Conservation (phyloP, 192 early-diverging fungal genomes). For the Backusella macrospora region DNA sequence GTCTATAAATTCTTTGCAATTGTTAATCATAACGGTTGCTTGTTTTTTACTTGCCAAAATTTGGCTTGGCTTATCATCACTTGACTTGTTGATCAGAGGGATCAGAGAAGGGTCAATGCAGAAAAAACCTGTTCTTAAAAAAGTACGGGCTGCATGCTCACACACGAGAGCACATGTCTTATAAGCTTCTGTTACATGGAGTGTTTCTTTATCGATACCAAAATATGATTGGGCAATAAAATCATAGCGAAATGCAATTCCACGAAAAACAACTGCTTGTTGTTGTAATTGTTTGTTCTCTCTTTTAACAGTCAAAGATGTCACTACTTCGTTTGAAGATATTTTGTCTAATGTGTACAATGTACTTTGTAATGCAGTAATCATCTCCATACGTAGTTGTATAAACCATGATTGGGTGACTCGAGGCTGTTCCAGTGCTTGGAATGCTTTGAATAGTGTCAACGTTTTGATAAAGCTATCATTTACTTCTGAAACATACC, state of each 20-base stretch:
- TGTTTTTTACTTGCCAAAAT: conserved; percentile 3
- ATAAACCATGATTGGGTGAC: conserved; percentile 24
- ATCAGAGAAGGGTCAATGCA: conserved; percentile 35
- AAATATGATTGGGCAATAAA: conserved; percentile 24
- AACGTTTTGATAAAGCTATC: conserved; percentile 18
- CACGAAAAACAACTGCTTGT: conserved; percentile 16
- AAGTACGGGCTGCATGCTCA: conserved; percentile 27
- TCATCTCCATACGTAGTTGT: conserved; percentile 34
- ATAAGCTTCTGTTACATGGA: conserved; percentile 23
- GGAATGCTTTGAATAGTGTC: conserved; percentile 27
- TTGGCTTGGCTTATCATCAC: background rate
- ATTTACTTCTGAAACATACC: conserved; percentile 3
- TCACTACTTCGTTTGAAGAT: background rate
- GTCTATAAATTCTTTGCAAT: conserved; percentile 9
- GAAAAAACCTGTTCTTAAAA: conserved; percentile 19
- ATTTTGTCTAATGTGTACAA: conserved; percentile 1
- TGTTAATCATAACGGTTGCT: background rate
- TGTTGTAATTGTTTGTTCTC: background rate
- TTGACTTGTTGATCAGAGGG: conserved; percentile 21
- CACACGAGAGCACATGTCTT: conserved; percentile 28
- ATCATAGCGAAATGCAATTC: conserved; percentile 29
- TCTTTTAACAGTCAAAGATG: conserved; percentile 2
- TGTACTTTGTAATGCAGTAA: conserved; percentile 22
- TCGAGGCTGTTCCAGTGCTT: conserved; percentile 14
- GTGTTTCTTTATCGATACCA: conserved; percentile 21